Conservation (phyloP, 495 filamentous ascomycete genomes). For the Tricharina praecox region DNA sequence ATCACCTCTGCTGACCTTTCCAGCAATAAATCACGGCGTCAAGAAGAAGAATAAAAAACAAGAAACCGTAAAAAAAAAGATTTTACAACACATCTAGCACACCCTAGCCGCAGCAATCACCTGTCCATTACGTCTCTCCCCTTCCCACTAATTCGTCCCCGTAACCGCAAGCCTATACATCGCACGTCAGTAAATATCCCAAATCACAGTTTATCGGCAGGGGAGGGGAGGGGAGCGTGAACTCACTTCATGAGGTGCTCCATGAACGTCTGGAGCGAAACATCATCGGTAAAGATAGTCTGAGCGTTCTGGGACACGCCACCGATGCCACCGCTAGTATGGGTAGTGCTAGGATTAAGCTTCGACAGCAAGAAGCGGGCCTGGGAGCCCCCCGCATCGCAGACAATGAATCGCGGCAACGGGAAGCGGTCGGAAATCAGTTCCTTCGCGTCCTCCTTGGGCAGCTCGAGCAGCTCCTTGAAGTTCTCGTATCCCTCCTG, state of each 20-base stretch:
- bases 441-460: slow-evolving; percentile 98
- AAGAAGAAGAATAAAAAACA: background rate
- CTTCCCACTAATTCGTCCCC: slow-evolving; percentile 3
- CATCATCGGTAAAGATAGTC: slow-evolving; percentile 98
- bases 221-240: background rate
- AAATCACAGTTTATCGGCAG: background rate
- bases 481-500: slow-evolving; percentile 99
- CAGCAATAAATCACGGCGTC: background rate
- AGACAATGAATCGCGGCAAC: slow-evolving; percentile 94
- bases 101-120: too few species aligned
- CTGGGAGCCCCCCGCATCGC: slow-evolving; percentile 94
- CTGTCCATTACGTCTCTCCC: too few species aligned
- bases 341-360: slow-evolving; percentile 96
- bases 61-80: too few species aligned
- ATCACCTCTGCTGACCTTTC: too few species aligned
- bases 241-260: slow-evolving; percentile 97
- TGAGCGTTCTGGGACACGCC: slow-evolving; percentile 80
- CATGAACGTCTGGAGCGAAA: slow-evolving; percentile 98
- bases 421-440: slow-evolving; percentile 96
- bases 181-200: background rate
- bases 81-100: too few species aligned
- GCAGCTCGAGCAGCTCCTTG: slow-evolving; percentile 67
- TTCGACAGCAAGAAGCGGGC: slow-evolving; percentile 95
- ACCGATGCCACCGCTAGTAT: slow-evolving; percentile 81
- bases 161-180: slow-evolving; percentile 1